Percentiles rank a stretch among this genome's conserved stretches.
phyloP scores from a whole-genome alignment of 2,329 filamentous ascomycete species.

The Aspergillus alliaceus region DNA sequence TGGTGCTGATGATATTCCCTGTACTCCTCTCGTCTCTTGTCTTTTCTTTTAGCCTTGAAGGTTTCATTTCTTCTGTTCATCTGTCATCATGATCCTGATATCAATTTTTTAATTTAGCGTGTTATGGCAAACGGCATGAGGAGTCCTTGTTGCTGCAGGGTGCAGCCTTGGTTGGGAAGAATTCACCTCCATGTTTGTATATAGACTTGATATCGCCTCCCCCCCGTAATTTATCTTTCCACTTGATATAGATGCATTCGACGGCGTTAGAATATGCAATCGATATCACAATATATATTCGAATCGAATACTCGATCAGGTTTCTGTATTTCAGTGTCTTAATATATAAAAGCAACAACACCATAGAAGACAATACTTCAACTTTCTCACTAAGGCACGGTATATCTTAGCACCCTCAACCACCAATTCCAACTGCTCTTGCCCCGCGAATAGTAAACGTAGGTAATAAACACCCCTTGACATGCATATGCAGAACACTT shows the following conservation, averaged over 20 bases:
- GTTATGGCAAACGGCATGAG: constrained; percentile 26
- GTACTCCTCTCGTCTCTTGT: constrained; percentile 8
- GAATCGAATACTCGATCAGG: no score
- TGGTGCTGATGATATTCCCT: constrained; percentile 68
- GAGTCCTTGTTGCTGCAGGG: constrained; percentile 17
- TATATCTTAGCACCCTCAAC: no score
- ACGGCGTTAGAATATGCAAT: not conserved
- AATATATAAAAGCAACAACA: no score
- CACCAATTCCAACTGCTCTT: no score
- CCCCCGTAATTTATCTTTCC: constrained; percentile 20
- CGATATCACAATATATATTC: not conserved
- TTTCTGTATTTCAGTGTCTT: no score
- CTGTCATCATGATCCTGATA: constrained; percentile 16
- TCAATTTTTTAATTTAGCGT: constrained; percentile 26
- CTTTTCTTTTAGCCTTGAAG: constrained; percentile 16
- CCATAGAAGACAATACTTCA: no score
- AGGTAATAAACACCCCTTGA: no score
- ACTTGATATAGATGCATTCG: constrained; percentile 9
- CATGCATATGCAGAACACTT: not conserved
- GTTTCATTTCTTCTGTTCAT: constrained; percentile 20
- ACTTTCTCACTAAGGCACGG: no score
- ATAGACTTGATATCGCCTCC: constrained; percentile 29
- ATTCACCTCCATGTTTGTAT: constrained; percentile 30
- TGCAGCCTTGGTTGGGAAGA: constrained; percentile 22
- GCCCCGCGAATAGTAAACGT: no score